Base-by-base conservation (phyloP, 73 alveolate genomes). In the Urostyla sp. region DNA sequence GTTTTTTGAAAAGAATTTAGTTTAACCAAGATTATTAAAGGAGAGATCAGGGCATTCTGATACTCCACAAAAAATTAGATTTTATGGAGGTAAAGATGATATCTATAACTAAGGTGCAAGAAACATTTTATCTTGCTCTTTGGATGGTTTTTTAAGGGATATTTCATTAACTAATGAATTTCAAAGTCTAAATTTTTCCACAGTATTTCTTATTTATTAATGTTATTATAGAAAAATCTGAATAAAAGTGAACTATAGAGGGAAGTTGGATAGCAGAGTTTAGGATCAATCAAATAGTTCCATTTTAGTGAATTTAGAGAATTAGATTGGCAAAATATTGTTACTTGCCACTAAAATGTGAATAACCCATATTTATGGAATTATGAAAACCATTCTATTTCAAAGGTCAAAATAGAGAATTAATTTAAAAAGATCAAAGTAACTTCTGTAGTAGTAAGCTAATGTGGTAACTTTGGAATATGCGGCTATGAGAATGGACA, bases 401-500 rank as follows among this genome's bases (percentile, higher is more conserved):
- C 94, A 15, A 80, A 89, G 44, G 89, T 90, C 32, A 79, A 84
- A 67, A 63, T 82, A 16, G 93, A 91, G 57, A 87, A 90, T 28
- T 74, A 61, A 31, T 55, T 80, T 34, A 58, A 72, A 51, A 69
- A 90, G 15, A 44, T 54, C 67, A 74, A 81, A 56, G 87, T 89
- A 38, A 76, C 90, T 34, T 72, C 96, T 38, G 80, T 87, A 16
- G 77, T 87, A 15, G 93, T 94, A 6, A 79, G 95, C 10, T 83
- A 85, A 16, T 94, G 98, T 59, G 98, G 98, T n/a, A 94, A 94
- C 81, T 94, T 88, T 80, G 96, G 97, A 10, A 60, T 91, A 53
- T 67, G 87, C 44, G 98, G 97, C 38, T 91, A 75, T 78, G 92
- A 84, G 51, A 80, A 72, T 66, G 97, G 97, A 31, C 56, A 67